Evolutionary conservation across 2,329 filamentous ascomycete genomes (phyloP).

Genomic region (Clathrospora elynae): DNA sequence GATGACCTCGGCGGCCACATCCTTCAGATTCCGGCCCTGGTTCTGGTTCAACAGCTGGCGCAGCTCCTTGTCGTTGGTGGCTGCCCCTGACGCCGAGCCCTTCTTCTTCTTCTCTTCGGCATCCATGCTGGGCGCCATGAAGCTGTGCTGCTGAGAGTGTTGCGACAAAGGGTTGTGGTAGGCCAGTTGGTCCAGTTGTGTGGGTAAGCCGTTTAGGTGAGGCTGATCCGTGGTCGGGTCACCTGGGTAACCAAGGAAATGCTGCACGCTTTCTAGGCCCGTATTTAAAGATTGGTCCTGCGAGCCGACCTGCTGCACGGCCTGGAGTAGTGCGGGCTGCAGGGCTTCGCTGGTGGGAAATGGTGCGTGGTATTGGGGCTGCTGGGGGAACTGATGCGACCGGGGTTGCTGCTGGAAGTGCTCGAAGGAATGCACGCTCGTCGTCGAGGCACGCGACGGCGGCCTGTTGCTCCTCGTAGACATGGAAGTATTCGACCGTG

Average conservation of each 20-base stretch:
- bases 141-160: constrained; percentile 33
- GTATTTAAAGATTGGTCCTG: constrained; percentile 40
- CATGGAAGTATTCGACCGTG: constrained; percentile 54
- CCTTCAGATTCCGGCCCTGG: constrained; percentile 68
- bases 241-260: constrained; percentile 38
- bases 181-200: constrained; percentile 37
- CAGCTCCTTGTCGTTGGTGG: constrained; percentile 82
- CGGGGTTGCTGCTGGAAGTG: constrained; percentile 37
- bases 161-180: constrained; percentile 37
- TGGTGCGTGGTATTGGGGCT: constrained; percentile 35
- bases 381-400: constrained; percentile 21
- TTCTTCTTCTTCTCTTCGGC: constrained; percentile 58
- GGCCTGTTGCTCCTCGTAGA: constrained; percentile 53
- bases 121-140: constrained; percentile 36
- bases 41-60: constrained; percentile 74
- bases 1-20: constrained; percentile 76
- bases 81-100: constrained; percentile 68
- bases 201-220: constrained; percentile 25
- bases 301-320: constrained; percentile 44
- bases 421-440: constrained; percentile 53
- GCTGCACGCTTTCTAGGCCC: constrained; percentile 42
- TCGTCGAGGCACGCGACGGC: constrained; percentile 55
- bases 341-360: constrained; percentile 38
- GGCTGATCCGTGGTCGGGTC: constrained; percentile 25
- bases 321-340: constrained; percentile 42